A percentile compares a stretch with the other conserved stretches of the same genome.
Evolutionary conservation across 345 rosid species (phyloP).

Genomic region (Melaleuca quinquenervia): DNA sequence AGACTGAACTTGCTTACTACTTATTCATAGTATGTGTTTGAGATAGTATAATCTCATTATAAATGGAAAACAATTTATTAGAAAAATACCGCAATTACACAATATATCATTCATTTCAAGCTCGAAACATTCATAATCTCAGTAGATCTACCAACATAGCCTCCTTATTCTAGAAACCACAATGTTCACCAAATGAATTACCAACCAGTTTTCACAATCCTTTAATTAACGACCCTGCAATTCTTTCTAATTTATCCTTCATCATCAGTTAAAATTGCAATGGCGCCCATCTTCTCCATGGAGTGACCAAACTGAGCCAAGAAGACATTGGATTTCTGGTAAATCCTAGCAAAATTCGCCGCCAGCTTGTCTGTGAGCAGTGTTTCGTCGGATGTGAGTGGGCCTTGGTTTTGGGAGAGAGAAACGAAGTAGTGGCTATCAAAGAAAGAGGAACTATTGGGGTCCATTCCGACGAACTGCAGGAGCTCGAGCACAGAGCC

Average conservation of each 20-base stretch:
- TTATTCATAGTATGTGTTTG: not conserved
- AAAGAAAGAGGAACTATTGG: not conserved
- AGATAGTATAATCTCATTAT: no score
- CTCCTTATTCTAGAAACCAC: no score
- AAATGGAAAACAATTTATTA: not conserved
- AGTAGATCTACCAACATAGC: not conserved
- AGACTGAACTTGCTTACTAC: not conserved
- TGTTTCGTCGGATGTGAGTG: conserved; percentile 16
- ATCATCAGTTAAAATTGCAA: conserved; percentile 8
- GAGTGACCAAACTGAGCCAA: conserved; percentile 14
- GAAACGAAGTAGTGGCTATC: conserved; percentile 12
- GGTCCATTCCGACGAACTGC: conserved; percentile 8
- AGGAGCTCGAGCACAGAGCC: conserved; percentile 4
- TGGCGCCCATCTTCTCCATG: conserved; percentile 21
- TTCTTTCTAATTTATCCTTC: conserved; percentile 21
- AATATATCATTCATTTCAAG: not conserved
- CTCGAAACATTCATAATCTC: not conserved
- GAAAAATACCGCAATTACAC: not conserved
- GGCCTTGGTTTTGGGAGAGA: conserved; percentile 10
- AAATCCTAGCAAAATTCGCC: not conserved
- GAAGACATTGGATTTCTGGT: not conserved
- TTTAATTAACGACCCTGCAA: conserved; percentile 7
- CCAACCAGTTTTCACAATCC: not conserved
- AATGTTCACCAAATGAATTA: no score
- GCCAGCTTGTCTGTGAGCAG: conserved; percentile 6